Base-by-base conservation (phyloP, 352 stramenopile genomes). In the Pythium aphanidermatum region DNA sequence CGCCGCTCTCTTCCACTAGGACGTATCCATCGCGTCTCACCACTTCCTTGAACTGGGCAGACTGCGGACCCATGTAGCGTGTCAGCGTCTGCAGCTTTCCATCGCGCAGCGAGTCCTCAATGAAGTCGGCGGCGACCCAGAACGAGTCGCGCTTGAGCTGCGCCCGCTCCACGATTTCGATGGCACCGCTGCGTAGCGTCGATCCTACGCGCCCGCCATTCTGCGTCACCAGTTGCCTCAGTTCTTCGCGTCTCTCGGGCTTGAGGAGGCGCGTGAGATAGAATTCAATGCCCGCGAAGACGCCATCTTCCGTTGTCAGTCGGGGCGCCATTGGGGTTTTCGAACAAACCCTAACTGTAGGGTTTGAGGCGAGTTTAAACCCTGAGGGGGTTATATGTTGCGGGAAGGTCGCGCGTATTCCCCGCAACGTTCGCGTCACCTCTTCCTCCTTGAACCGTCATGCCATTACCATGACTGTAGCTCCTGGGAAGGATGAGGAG, bases 111-210 rank as follows among this genome's bases (percentile, higher is more conserved):
- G 63, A 80, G 46, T 84, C 63, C 34, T 64, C 55, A 24, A 87
- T 45, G 41, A 81, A 85, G 14, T 70, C 60, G 6, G 48, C 52
- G 5, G 73, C 55, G 21, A 87, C 59, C 68, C 61, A 71, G 36
- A 68, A 13, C 19, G 57, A 41, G 1, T 40, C 45, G 11, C 39
- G 31, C 42, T 60, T 36, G 24, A 84, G 51, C 20, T 51, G 30
- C 3, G 58, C 51, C 21, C 28, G 60, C 37, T 66, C 54, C 14
- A 84, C 74, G 28, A 86, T 55, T 39, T 82, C 60, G 27, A 72
- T 52, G 7, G 56, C 44, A 17, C 28, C 42, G 7, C 9, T 21
- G 0, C 13, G 16, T 14, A 46, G 24, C 14, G 23, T 19, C 1
- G 28, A 2, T 5, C 59, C 53, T n/a, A 79, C 53, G 2, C 46